These are phyloP conservation scores for Bruguiera gymnorhiza DNA, from an alignment of 345 rosid species.

Conservation along the genomic window DNA sequence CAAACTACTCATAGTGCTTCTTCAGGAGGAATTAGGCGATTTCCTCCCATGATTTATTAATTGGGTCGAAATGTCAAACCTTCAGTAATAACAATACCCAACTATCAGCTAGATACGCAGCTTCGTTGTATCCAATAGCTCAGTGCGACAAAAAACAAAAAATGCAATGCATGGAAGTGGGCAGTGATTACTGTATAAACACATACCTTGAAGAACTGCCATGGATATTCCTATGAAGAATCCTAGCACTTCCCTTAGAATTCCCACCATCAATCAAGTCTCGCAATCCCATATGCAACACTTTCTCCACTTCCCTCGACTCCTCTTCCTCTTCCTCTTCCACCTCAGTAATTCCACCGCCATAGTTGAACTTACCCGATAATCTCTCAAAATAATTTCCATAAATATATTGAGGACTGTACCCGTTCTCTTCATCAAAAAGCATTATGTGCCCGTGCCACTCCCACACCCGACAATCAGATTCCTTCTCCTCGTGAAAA, in stretches of 20 bases:
- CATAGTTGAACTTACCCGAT: conserved; percentile 30
- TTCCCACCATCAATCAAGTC: conserved; percentile 76
- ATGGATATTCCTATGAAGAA: conserved; percentile 80
- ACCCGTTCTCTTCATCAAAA: conserved; percentile 81
- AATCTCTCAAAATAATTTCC: conserved; percentile 95
- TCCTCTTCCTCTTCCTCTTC: conserved; percentile 28
- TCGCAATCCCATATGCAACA: conserved; percentile 65
- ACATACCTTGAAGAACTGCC: conserved; percentile 57
- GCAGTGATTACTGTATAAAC: background rate
- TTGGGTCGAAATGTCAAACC: too few relatives aligned
- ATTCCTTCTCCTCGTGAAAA: conserved; percentile 69
- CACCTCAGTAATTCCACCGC: conserved; percentile 14
- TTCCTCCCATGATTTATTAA: too few relatives aligned
- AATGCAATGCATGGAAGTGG: too few relatives aligned
- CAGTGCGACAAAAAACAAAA: too few relatives aligned
- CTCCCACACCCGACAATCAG: conserved; percentile 96
- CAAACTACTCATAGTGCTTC: too few relatives aligned
- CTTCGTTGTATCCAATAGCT: too few relatives aligned
- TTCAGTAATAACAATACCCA: too few relatives aligned
- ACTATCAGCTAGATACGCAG: too few relatives aligned
- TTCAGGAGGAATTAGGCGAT: too few relatives aligned
- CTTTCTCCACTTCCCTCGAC: conserved; percentile 41
- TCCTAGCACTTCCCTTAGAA: conserved; percentile 46
- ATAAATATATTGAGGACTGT: conserved; percentile 80
- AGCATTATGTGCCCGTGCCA: conserved; percentile 98